Evolutionary conservation across 2,329 filamentous ascomycete species (phyloP).

Genomic region (Rutstroemia sydowiana): DNA sequence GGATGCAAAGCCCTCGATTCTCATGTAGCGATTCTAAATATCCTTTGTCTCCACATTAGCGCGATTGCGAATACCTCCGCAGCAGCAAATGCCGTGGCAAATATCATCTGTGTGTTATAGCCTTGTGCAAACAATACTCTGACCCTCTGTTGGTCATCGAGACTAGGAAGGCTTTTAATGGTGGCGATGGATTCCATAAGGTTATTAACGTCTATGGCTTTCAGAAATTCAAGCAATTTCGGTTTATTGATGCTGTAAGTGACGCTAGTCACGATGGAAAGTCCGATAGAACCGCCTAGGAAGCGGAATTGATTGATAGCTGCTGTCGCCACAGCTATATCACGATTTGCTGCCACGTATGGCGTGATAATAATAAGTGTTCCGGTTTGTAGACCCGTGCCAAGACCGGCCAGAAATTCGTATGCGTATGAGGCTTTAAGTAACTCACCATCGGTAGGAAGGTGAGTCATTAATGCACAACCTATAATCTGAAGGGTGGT

Average conservation of each 20-base stretch:
- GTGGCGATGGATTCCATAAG: background rate
- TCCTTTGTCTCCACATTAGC: background rate
- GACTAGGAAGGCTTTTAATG: background rate
- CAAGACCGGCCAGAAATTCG: background rate
- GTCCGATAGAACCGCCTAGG: background rate
- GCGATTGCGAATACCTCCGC: background rate
- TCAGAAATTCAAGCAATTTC: background rate
- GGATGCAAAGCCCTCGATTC: too few relatives aligned
- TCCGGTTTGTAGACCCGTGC: background rate
- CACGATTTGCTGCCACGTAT: background rate
- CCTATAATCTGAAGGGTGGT: background rate
- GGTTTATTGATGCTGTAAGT: background rate
- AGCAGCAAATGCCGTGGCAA: background rate
- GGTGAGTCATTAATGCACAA: background rate
- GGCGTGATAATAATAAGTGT: background rate
- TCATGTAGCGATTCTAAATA: background rate
- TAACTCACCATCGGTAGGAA: background rate
- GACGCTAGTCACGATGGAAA: background rate
- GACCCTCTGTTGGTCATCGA: background rate
- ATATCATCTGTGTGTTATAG: background rate
- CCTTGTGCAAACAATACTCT: background rate
- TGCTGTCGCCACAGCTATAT: background rate
- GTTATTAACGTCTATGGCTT: background rate
- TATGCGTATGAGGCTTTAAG: background rate
- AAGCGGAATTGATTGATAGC: slow-evolving; percentile 2